Conservation (phyloP, 306 rosid species). For the Rubus parviflorus region DNA sequence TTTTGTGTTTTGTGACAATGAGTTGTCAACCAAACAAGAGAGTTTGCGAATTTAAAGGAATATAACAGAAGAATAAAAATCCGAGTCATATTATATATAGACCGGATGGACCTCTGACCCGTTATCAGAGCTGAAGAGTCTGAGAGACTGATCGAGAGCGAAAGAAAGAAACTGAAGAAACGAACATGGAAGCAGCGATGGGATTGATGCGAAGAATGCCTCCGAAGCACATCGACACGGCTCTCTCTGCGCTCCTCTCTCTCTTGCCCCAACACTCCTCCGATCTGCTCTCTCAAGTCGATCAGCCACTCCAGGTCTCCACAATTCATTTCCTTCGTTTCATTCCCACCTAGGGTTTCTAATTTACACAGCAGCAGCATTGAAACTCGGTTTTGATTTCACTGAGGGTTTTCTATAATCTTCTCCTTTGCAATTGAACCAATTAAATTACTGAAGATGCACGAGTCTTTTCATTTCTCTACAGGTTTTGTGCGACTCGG, state of each 20-base stretch:
- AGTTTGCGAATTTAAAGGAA: background rate
- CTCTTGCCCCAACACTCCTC: conserved; percentile 88
- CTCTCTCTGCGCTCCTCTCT: conserved; percentile 89
- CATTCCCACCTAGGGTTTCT: too few species aligned
- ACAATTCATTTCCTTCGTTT: too few species aligned
- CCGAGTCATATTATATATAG: too few species aligned
- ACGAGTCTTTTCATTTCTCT: background rate
- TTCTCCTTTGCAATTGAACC: background rate
- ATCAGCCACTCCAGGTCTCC: conserved; percentile 93
- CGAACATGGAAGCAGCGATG: conserved; percentile 88
- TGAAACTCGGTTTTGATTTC: background rate
- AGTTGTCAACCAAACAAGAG: background rate
- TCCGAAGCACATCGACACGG: conserved; percentile 84
- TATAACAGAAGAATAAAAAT: background rate
- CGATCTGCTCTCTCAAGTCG: conserved; percentile 97
- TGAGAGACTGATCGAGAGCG: background rate
- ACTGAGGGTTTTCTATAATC: background rate
- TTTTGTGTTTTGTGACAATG: background rate
- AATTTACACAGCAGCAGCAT: too few species aligned
- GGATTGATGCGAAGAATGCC: conserved; percentile 94
- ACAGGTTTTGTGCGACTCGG: conserved; percentile 71
- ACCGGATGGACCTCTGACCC: too few species aligned
- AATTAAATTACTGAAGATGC: background rate
- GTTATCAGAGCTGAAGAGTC: too few species aligned
- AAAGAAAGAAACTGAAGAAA: background rate